Evolutionary conservation across 352 stramenopile species (phyloP).

Genomic region (Globisporangium canariense): DNA sequence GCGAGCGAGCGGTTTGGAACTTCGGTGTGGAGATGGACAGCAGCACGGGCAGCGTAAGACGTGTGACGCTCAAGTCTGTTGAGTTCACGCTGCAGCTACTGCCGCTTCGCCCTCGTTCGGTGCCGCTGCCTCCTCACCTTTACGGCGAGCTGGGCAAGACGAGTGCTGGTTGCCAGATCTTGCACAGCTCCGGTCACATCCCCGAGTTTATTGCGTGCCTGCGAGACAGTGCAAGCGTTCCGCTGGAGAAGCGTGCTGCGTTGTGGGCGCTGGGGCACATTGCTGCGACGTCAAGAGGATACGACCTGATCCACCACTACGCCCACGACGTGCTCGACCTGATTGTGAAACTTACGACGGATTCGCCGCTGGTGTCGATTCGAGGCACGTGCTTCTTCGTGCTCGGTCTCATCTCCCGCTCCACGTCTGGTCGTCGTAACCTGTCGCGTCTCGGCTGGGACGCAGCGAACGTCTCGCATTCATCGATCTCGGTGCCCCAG

Average conservation of each 20-base stretch:
- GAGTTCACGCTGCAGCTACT: conserved; percentile 87
- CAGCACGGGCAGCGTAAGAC: conserved; percentile 57
- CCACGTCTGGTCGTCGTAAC: conserved; percentile 52
- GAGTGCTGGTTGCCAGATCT: conserved; percentile 71
- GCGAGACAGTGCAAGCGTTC: conserved; percentile 75
- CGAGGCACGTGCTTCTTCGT: conserved; percentile 87
- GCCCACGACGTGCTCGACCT: conserved; percentile 80
- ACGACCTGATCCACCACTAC: conserved; percentile 79
- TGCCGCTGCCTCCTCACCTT: conserved; percentile 77
- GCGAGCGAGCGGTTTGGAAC: conserved; percentile 85
- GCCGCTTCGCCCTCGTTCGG: conserved; percentile 68
- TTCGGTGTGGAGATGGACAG: conserved; percentile 87
- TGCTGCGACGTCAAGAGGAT: conserved; percentile 69
- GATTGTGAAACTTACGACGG: conserved; percentile 83
- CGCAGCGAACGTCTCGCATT: conserved; percentile 58
- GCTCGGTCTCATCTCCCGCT: conserved; percentile 71
- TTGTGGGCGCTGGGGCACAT: conserved; percentile 85
- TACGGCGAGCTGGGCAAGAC: conserved; percentile 88
- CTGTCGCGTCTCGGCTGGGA: conserved; percentile 78
- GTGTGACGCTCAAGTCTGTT: conserved; percentile 83
- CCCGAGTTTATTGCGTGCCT: conserved; percentile 81
- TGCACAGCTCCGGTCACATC: conserved; percentile 76
- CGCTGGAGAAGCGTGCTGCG: conserved; percentile 81
- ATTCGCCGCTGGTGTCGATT: conserved; percentile 80
- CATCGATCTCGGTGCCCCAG: conserved; percentile 78